Evolutionary conservation across 768 basidiomycete genomes (phyloP).

Genomic region (Hydnomerulius pinastri): DNA sequence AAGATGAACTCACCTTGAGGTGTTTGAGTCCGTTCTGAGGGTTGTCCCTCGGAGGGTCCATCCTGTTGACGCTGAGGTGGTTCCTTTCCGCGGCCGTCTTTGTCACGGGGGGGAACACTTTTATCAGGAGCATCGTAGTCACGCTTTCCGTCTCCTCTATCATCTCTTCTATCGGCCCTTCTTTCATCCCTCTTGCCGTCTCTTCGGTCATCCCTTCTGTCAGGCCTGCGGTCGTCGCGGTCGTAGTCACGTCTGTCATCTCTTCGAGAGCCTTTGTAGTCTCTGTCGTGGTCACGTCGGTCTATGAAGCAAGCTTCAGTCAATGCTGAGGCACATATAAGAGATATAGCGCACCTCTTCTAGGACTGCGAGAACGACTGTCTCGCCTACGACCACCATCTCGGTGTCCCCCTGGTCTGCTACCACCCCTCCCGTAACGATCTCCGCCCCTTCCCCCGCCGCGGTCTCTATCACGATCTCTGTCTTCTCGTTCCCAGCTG

Average conservation of each 20-base stretch:
- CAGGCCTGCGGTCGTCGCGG: conserved; percentile 32
- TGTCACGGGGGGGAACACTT: conserved; percentile 32
- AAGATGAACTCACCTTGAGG: conserved; percentile 15
- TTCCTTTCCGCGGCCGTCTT: conserved; percentile 28
- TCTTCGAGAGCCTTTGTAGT: conserved; percentile 36
- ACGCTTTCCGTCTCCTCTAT: conserved; percentile 39
- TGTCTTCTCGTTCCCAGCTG: conserved; percentile 57
- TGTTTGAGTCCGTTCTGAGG: conserved; percentile 8
- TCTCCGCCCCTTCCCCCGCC: conserved; percentile 51
- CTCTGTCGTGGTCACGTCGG: conserved; percentile 32
- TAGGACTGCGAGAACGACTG: conserved; percentile 42
- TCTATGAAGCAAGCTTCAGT: conserved; percentile 28
- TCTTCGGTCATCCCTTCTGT: conserved; percentile 32
- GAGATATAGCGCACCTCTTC: conserved; percentile 28
- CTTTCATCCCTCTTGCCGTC: conserved; percentile 38
- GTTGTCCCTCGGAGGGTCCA: conserved; percentile 15
- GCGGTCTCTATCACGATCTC: conserved; percentile 27
- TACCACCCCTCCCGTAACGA: conserved; percentile 43
- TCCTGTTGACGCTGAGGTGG: conserved; percentile 20
- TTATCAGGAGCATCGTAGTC: conserved; percentile 43
- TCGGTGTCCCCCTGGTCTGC: conserved; percentile 34
- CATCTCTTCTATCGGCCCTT: conserved; percentile 35
- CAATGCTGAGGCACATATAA: neutral
- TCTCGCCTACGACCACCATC: conserved; percentile 36
- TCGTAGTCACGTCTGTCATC: conserved; percentile 34